Conservation (phyloP, 2,329 filamentous ascomycete species). For the Sordariomycetes sp. region DNA sequence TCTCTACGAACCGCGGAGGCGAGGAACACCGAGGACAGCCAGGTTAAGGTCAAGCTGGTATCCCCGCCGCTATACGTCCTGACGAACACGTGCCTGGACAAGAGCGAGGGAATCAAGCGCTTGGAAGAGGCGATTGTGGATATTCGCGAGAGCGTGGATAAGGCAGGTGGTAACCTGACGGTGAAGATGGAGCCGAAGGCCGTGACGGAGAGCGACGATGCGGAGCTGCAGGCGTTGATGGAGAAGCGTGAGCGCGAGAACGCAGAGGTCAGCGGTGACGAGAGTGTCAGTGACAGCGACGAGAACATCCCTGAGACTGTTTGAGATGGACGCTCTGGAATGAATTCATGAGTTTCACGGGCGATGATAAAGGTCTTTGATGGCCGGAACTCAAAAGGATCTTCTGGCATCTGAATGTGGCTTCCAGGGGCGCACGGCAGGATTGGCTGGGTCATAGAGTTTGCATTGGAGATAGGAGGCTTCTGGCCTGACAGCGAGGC, state of each 20-base stretch:
- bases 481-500: no score
- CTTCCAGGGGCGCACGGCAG: no score
- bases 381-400: no score
- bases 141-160: constrained; percentile 72
- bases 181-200: constrained; percentile 99
- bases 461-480: no score
- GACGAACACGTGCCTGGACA: constrained; percentile 92
- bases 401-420: no score
- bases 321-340: no score
- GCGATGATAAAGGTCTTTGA: no score
- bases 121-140: constrained; percentile 86
- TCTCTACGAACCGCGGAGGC: constrained; percentile 87
- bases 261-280: constrained; percentile 93
- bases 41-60: constrained; percentile 98
- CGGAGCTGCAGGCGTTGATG: constrained; percentile 94
- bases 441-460: no score
- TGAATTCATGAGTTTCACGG: no score
- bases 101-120: constrained; percentile 72
- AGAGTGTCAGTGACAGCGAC: constrained; percentile 91
- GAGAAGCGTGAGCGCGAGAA: constrained; percentile 98
- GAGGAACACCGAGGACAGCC: constrained; percentile 82
- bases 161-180: constrained; percentile 67
- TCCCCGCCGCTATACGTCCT: constrained; percentile 94
- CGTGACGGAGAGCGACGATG: constrained; percentile 96
- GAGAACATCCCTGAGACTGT: constrained; percentile 53